These are phyloP conservation scores for Corrigiola litoralis DNA, from an alignment of 179 eudicot species.

Conservation along the genomic window DNA sequence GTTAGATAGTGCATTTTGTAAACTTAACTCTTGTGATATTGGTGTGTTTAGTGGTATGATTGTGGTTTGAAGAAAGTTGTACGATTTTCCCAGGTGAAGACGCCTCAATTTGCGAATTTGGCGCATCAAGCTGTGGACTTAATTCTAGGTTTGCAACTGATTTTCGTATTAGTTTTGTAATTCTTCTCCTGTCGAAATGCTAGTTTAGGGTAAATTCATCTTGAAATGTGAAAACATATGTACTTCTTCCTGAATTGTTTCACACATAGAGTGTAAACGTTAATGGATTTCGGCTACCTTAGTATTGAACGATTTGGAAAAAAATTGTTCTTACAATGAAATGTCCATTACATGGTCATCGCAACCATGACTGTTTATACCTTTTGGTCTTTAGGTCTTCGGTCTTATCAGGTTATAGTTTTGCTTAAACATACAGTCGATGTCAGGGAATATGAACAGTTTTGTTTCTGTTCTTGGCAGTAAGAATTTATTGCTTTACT, in stretches of 20 bases:
- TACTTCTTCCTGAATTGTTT: no score
- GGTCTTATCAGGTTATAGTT: background rate
- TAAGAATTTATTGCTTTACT: background rate
- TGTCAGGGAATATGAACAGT: background rate
- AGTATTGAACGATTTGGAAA: no score
- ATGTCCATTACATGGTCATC: no score
- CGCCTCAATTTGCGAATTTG: slow-evolving; percentile 49
- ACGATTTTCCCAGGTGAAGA: slow-evolving; percentile 42
- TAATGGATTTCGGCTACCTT: no score
- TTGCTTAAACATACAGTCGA: background rate
- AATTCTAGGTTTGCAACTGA: slow-evolving; percentile 48
- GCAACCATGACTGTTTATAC: no score
- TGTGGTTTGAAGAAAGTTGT: background rate
- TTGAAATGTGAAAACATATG: no score
- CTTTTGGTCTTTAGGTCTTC: background rate
- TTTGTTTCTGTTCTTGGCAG: background rate
- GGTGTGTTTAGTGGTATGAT: background rate
- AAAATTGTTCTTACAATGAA: no score
- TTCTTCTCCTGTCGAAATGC: no score
- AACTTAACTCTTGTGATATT: background rate
- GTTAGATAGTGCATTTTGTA: slow-evolving; percentile 21
- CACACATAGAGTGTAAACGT: no score
- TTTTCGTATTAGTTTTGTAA: background rate
- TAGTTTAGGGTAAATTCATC: no score
- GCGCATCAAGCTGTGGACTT: slow-evolving; percentile 88